Base-by-base conservation (phyloP, 805 yeast species). In the Blastobotrys attinorum region DNA sequence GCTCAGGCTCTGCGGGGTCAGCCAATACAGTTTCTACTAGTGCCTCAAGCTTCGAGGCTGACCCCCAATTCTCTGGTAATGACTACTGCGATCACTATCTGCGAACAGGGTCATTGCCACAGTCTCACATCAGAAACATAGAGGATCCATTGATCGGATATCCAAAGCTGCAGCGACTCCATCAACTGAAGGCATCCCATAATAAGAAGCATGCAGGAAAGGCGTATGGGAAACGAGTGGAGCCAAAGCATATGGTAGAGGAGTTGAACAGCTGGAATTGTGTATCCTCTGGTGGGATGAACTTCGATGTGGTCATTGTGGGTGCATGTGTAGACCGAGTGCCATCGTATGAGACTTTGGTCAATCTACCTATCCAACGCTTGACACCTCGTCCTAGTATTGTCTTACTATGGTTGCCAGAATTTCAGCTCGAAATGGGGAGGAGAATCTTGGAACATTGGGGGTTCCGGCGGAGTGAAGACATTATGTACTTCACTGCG, bases 291-390 rank as follows among this genome's bases (percentile, higher is more conserved):
- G 66, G 66, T 16, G 76, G 73, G 5, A 56, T 84, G 31, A 76
- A 75, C 47, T 90, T 89, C 61, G 96, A 89, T 59, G 95, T 87
- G 8, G 83, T 90, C 11, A 86, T 90, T 95, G 77, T 89, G 43
- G 95, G 95, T 1, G 90, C 92, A 2, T 67, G 90, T 40, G 75
- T 82, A 1, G 89, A 83, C 50, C 79, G 82, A 55, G 88, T 80
- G 55, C 72, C 83, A 43, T 66, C 83, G 16, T 69, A 75, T 36
- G 83, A 85, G 0, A 54, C 81, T 2, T 65, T 89, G 20, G 63
- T 73, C 1, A 75, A 73, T 50, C 64, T 88, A 37, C 95, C 96
- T 0, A 66, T 89, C 3, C 81, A 78, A 49, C 77, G 70, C 54
- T 65, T 89, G 25, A 77, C 92, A 44, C 74, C 95, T 1, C 82